Percentiles rank a stretch among this genome's conserved stretches.
Conservation (phyloP, 257 asterid genomes). For the Gynochthodes officinalis region DNA sequence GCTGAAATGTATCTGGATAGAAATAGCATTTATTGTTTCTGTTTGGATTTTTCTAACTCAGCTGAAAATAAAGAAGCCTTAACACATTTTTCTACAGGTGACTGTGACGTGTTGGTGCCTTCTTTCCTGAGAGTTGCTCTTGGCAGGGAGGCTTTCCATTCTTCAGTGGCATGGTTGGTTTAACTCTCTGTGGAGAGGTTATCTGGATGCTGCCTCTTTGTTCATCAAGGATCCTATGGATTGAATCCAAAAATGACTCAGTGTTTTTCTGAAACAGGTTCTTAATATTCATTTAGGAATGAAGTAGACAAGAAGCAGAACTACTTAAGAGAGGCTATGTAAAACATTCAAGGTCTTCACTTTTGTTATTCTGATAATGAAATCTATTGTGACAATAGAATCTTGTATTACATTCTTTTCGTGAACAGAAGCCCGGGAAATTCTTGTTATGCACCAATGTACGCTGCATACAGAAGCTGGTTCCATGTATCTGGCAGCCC, state of each 20-base stretch:
- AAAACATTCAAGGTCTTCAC: neutral
- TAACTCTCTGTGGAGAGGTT: neutral
- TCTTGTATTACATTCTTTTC: neutral
- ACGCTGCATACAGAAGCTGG: slow-evolving; percentile 51
- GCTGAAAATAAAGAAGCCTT: neutral
- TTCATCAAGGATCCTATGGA: neutral
- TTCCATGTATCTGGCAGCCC: slow-evolving; percentile 78
- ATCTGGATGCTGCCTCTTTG: neutral
- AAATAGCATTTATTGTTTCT: neutral
- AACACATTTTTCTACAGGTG: neutral
- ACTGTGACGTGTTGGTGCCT: neutral
- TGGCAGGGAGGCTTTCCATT: neutral
- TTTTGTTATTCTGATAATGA: neutral
- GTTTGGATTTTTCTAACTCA: neutral
- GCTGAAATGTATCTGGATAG: neutral
- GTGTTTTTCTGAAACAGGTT: neutral
- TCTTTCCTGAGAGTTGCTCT: neutral
- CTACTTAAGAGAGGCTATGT: neutral
- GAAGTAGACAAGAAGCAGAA: neutral
- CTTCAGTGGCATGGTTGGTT: neutral
- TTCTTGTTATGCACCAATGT: neutral
- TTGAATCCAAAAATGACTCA: neutral
- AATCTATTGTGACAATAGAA: neutral
- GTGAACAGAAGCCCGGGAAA: neutral
- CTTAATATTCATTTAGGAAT: neutral